These are phyloP conservation scores for Meripilus lineatus DNA, from an alignment of 1,284 basidiomycete species.

Conservation along the genomic window DNA sequence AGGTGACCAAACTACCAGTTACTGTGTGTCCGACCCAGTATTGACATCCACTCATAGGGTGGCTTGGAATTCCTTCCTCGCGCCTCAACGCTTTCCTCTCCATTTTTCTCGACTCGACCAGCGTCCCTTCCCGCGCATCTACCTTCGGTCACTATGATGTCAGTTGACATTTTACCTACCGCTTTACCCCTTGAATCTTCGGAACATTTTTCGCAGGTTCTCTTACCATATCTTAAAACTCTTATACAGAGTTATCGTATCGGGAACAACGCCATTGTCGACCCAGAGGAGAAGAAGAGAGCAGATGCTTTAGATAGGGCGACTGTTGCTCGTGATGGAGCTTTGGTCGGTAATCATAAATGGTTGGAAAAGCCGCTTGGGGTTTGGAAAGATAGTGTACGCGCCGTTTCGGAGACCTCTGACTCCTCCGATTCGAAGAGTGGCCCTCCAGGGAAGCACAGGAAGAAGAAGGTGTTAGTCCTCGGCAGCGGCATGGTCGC, in stretches of 20 bases:
- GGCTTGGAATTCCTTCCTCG: slow-evolving; percentile 79
- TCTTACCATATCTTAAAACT: slow-evolving; percentile 67
- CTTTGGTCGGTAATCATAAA: slow-evolving; percentile 46
- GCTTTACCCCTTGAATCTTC: slow-evolving; percentile 81
- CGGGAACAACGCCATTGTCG: slow-evolving; percentile 1
- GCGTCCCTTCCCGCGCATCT: slow-evolving; percentile 37
- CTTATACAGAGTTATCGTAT: slow-evolving; percentile 41
- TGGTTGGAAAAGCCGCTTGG: slow-evolving; percentile 59
- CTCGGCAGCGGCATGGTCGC: slow-evolving; percentile 93
- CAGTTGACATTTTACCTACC: slow-evolving; percentile 86
- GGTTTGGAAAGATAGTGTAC: slow-evolving; percentile 30
- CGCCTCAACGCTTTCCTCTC: slow-evolving; percentile 72
- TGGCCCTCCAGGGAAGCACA: not conserved
- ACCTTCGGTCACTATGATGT: slow-evolving; percentile 70
- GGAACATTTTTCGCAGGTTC: slow-evolving; percentile 61
- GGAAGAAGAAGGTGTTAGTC: slow-evolving; percentile 67
- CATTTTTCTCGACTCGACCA: slow-evolving; percentile 58
- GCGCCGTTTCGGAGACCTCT: slow-evolving; percentile 2
- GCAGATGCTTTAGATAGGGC: slow-evolving; percentile 56
- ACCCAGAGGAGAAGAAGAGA: slow-evolving; percentile 22
- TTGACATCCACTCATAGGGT: slow-evolving; percentile 42
- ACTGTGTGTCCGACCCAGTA: slow-evolving; percentile 3
- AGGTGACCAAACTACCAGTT: slow-evolving; percentile 36
- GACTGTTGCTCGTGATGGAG: slow-evolving; percentile 64
- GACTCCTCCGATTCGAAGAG: not conserved